A percentile compares a stretch with the other conserved stretches of the same genome.
phyloP scores from a whole-genome alignment of 1,139 yeast species.

The Debaryomyces subglobosus region DNA sequence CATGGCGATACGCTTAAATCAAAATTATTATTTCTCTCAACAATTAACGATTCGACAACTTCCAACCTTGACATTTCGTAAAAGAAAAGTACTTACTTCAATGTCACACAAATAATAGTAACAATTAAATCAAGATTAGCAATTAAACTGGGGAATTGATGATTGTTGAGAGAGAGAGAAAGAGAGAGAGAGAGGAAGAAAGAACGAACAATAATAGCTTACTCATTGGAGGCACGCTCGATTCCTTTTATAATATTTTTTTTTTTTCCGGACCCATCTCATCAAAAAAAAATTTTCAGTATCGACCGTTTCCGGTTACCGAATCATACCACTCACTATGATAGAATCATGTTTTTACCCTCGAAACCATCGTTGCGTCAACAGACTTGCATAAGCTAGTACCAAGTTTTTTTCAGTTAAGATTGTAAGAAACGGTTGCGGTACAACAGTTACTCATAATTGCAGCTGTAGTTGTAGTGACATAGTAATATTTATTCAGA shows the following conservation, averaged over 20 bases:
- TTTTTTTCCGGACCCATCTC: conserved; percentile 1
- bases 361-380: conserved; percentile 8
- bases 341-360: conserved; percentile 2
- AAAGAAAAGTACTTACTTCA: conserved; percentile 12
- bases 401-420: not conserved
- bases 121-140: conserved; percentile 17
- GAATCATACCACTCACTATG: not conserved
- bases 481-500: not conserved
- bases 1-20: not conserved
- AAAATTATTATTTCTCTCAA: conserved; percentile 16
- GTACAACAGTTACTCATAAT: not conserved
- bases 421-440: not conserved
- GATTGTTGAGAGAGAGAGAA: conserved; percentile 31
- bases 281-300: conserved; percentile 7
- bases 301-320: conserved; percentile 4
- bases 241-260: conserved; percentile 11
- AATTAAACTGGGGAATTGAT: conserved; percentile 26
- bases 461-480: not conserved
- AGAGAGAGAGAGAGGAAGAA: conserved; percentile 23
- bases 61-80: not conserved
- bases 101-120: conserved; percentile 10
- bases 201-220: conserved; percentile 11
- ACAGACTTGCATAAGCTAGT: conserved; percentile 4
- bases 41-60: conserved; percentile 12
- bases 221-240: not conserved